A percentile compares a stretch with the other conserved stretches of the same genome.
Evolutionary conservation across 805 yeast genomes (phyloP).

Genomic region (Wickerhamiella parazyma): DNA sequence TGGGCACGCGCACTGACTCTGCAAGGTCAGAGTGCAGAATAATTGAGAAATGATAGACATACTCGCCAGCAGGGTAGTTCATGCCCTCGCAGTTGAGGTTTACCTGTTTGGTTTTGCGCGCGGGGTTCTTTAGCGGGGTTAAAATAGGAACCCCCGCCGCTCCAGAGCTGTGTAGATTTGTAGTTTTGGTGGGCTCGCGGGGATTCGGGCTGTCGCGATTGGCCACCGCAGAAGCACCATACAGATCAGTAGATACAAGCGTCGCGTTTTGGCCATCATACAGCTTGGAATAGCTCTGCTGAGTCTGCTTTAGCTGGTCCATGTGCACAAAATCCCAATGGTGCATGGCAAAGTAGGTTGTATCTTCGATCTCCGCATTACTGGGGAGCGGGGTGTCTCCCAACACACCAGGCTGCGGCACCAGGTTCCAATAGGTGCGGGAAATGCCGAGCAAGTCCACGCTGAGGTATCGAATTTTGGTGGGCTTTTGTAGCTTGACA

Average conservation of each 20-base stretch:
- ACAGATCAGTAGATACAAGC: conserved; percentile 22
- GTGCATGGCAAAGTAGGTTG: conserved; percentile 22
- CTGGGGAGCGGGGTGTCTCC: conserved; percentile 21
- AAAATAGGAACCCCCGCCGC: conserved; percentile 15
- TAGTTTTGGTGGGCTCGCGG: conserved; percentile 11
- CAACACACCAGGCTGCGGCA: conserved; percentile 19
- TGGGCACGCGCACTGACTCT: conserved; percentile 54
- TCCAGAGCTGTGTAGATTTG: neutral
- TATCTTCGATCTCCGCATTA: conserved; percentile 24
- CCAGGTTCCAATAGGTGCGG: conserved; percentile 87
- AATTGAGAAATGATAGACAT: conserved; percentile 71
- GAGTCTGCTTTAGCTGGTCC: conserved; percentile 17
- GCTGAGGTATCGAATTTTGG: conserved; percentile 52
- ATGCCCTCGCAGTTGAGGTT: conserved; percentile 18
- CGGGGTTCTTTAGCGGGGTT: conserved; percentile 14
- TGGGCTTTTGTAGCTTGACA: conserved; percentile 55
- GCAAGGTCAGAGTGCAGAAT: conserved; percentile 66
- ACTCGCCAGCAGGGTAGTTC: conserved; percentile 61
- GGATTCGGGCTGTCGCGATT: conserved; percentile 9
- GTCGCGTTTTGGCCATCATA: conserved; percentile 18
- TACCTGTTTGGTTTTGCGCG: conserved; percentile 16
- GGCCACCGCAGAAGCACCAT: conserved; percentile 25
- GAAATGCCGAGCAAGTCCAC: conserved; percentile 53
- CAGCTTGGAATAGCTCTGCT: conserved; percentile 10
- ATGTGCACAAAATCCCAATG: conserved; percentile 26